phyloP scores from a whole-genome alignment of 805 yeast genomes.

The Dipodascopsis tothii region DNA sequence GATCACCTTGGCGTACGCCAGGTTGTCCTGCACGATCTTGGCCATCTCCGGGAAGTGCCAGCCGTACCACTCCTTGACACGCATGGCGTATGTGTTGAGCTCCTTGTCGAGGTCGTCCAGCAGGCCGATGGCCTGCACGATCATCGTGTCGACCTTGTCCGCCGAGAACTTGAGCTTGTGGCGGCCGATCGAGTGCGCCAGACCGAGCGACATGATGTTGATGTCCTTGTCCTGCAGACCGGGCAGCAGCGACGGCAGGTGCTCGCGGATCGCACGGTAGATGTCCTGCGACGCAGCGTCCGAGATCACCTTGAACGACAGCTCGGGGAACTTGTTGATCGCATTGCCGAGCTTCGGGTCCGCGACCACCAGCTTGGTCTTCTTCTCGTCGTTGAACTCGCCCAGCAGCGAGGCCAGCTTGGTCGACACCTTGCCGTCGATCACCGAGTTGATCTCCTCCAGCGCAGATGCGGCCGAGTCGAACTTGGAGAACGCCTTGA shows the following conservation, averaged over 20 bases:
- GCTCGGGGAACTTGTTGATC: slow-evolving; percentile 80
- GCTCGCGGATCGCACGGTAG: slow-evolving; percentile 90
- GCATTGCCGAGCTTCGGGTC: slow-evolving; percentile 95
- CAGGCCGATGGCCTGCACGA: slow-evolving; percentile 95
- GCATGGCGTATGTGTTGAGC: slow-evolving; percentile 95
- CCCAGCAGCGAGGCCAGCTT: slow-evolving; percentile 71
- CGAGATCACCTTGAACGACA: slow-evolving; percentile 79
- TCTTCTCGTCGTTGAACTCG: slow-evolving; percentile 53
- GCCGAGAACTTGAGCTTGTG: slow-evolving; percentile 95
- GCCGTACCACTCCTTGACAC: slow-evolving; percentile 99
- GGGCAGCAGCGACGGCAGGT: slow-evolving; percentile 87
- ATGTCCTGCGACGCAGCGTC: slow-evolving; percentile 93
- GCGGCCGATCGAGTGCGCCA: slow-evolving; percentile 97
- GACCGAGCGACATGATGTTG: slow-evolving; percentile 93
- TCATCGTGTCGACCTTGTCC: slow-evolving; percentile 98
- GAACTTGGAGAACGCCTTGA: slow-evolving; percentile 92
- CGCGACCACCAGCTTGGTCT: slow-evolving; percentile 81
- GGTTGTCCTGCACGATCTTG: slow-evolving; percentile 90
- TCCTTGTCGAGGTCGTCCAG: slow-evolving; percentile 96
- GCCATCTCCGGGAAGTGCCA: slow-evolving; percentile 99
- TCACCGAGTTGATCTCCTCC: slow-evolving; percentile 85
- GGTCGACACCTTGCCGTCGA: slow-evolving; percentile 88
- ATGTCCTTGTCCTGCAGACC: slow-evolving; percentile 80
- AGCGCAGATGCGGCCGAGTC: slow-evolving; percentile 90
- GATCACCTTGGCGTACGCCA: slow-evolving; percentile 90